Evolutionary conservation across 495 filamentous ascomycete genomes (phyloP).

Genomic region (Penicillium fimorum): DNA sequence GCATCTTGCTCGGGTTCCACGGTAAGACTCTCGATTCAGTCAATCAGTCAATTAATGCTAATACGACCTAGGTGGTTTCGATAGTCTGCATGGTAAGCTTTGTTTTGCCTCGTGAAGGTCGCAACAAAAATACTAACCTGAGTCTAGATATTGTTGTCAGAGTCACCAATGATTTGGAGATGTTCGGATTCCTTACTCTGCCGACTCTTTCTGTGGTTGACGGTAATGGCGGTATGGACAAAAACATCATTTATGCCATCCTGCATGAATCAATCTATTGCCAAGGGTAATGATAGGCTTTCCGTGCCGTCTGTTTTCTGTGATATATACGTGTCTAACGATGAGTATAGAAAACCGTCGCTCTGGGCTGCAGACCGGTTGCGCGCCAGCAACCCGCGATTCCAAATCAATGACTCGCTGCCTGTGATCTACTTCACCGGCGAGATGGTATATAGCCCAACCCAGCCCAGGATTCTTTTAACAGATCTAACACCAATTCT

Average conservation of each 20-base stretch:
- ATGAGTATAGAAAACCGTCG: conserved; percentile 44
- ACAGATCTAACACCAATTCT: conserved; percentile 5
- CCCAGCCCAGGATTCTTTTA: background rate
- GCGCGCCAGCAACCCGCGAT: conserved; percentile 39
- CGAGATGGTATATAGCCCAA: conserved; percentile 63
- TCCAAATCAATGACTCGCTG: conserved; percentile 44
- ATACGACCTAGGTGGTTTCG: conserved; percentile 55
- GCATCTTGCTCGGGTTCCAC: conserved; percentile 72
- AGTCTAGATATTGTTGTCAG: conserved; percentile 62
- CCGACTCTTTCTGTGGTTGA: conserved; percentile 68
- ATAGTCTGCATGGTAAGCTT: conserved; percentile 57
- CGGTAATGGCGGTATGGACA: conserved; percentile 62
- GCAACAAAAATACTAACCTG: background rate
- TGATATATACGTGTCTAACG: conserved; percentile 17
- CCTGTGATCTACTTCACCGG: conserved; percentile 76
- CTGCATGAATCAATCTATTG: conserved; percentile 87
- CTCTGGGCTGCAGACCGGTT: conserved; percentile 64
- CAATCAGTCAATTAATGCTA: conserved; percentile 10
- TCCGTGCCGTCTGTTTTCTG: background rate
- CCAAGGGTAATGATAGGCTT: conserved; percentile 42
- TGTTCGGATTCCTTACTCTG: conserved; percentile 70
- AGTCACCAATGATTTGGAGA: conserved; percentile 64
- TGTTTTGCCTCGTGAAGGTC: background rate
- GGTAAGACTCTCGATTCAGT: conserved; percentile 41
- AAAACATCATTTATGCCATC: conserved; percentile 76